These are phyloP conservation scores for Microthlaspi erraticum DNA, from an alignment of 345 rosid genomes.

Conservation along the genomic window DNA sequence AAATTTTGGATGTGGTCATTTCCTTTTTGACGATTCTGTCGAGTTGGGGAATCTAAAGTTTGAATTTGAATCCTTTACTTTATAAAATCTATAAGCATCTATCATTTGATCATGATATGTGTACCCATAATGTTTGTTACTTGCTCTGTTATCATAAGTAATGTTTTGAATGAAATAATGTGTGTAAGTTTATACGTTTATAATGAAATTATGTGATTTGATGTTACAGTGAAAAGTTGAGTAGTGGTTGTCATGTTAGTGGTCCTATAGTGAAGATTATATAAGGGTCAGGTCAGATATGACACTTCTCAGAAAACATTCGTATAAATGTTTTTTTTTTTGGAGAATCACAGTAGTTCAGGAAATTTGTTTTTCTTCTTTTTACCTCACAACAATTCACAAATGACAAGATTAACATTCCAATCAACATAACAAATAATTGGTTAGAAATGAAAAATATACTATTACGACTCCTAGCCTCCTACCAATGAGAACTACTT, in stretches of 20 bases:
- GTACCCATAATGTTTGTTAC: not conserved
- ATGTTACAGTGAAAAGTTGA: not conserved
- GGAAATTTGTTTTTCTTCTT: too few relatives aligned
- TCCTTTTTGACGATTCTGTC: not conserved
- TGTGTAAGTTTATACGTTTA: not conserved
- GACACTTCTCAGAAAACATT: not conserved
- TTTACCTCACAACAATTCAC: too few relatives aligned
- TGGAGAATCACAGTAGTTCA: too few relatives aligned
- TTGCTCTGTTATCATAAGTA: not conserved
- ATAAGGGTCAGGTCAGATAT: not conserved
- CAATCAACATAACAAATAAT: too few relatives aligned
- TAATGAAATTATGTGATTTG: not conserved
- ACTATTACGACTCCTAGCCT: too few relatives aligned
- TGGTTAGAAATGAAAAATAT: too few relatives aligned
- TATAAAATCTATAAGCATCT: too few relatives aligned
- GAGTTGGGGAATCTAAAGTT: not conserved
- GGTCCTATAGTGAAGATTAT: too few relatives aligned
- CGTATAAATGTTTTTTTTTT: too few relatives aligned
- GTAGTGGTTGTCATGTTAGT: not conserved
- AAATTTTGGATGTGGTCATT: conserved; percentile 9
- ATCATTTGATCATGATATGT: not conserved
- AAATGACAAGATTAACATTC: too few relatives aligned
- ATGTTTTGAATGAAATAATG: not conserved
- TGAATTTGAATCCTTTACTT: not conserved
- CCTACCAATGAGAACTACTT: too few relatives aligned